Evolutionary conservation across 768 basidiomycete genomes (phyloP).

Genomic region (Mycena polygramma): DNA sequence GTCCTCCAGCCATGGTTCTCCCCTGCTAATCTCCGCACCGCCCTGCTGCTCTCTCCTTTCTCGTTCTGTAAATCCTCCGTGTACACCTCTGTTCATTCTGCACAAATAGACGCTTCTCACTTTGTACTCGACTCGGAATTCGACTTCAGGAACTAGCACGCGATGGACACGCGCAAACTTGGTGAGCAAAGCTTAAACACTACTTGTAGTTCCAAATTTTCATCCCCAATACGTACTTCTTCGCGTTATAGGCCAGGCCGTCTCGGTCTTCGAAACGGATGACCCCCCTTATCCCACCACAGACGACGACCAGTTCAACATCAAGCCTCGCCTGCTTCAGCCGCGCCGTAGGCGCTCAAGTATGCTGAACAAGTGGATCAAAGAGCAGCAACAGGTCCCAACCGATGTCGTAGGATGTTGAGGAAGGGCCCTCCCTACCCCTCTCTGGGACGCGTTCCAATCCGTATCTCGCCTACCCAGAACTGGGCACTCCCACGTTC

Average conservation of each 20-base stretch:
- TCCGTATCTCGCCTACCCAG: conserved; percentile 60
- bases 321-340: conserved; percentile 49
- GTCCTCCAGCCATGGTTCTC: conserved; percentile 2
- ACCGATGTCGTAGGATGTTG: conserved; percentile 29
- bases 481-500: conserved; percentile 45
- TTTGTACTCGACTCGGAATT: conserved; percentile 25
- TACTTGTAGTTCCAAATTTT: conserved; percentile 29
- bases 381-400: conserved; percentile 56
- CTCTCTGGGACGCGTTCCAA: conserved; percentile 47
- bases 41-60: conserved; percentile 9
- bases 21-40: conserved; percentile 14
- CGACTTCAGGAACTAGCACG: conserved; percentile 34
- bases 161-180: conserved; percentile 38
- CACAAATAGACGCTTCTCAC: conserved; percentile 32
- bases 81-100: conserved; percentile 33
- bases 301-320: conserved; percentile 66
- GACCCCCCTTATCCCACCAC: conserved; percentile 63
- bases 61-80: conserved; percentile 33
- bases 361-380: conserved; percentile 67
- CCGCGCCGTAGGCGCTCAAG: conserved; percentile 61
- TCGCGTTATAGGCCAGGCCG: conserved; percentile 36
- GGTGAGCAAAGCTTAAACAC: conserved; percentile 38
- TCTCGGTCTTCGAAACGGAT: conserved; percentile 45
- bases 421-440: conserved; percentile 31
- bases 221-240: conserved; percentile 34